Evolutionary conservation across 305 asterid genomes (phyloP).

Genomic region (Solanum hybrid): DNA sequence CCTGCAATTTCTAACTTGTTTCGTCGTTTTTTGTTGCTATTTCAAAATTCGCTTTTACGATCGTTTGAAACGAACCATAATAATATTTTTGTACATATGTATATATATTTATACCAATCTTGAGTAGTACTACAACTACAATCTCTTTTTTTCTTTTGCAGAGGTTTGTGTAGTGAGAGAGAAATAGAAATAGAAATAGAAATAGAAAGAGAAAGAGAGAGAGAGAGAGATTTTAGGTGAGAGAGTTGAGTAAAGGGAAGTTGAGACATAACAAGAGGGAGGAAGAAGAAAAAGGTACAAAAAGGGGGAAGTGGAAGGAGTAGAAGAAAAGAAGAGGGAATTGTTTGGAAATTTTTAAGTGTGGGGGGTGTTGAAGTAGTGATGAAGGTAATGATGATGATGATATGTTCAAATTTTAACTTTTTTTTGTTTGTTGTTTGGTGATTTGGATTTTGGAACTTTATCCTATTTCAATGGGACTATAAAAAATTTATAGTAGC

Average conservation of each 20-base stretch:
- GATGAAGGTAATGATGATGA: conserved; percentile 47
- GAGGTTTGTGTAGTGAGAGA: background rate
- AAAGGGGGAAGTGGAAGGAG: conserved; percentile 25
- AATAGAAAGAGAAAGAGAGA: no score
- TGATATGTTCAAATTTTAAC: conserved; percentile 24
- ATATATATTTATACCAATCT: conserved; percentile 2
- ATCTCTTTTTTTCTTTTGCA: background rate
- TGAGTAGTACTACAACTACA: background rate
- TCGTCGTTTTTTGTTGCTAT: background rate
- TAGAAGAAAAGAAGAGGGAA: conserved; percentile 22
- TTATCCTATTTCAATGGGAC: conserved; percentile 15
- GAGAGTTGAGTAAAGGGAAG: conserved; percentile 9
- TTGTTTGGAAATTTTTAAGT: conserved; percentile 28
- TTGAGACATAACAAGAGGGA: conserved; percentile 15
- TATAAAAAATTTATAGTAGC: conserved; percentile 5
- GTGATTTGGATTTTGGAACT: background rate
- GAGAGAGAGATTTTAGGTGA: background rate
- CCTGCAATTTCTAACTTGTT: conserved; percentile 4
- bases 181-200: no score
- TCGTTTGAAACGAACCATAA: conserved; percentile 11
- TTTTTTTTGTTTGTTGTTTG: conserved; percentile 12
- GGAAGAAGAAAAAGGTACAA: conserved; percentile 22
- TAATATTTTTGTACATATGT: conserved; percentile 13
- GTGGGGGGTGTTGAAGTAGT: conserved; percentile 29
- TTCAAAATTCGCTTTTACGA: background rate